Conservation (phyloP, 2,329 filamentous ascomycete species). For the Colletotrichum aenigma region DNA sequence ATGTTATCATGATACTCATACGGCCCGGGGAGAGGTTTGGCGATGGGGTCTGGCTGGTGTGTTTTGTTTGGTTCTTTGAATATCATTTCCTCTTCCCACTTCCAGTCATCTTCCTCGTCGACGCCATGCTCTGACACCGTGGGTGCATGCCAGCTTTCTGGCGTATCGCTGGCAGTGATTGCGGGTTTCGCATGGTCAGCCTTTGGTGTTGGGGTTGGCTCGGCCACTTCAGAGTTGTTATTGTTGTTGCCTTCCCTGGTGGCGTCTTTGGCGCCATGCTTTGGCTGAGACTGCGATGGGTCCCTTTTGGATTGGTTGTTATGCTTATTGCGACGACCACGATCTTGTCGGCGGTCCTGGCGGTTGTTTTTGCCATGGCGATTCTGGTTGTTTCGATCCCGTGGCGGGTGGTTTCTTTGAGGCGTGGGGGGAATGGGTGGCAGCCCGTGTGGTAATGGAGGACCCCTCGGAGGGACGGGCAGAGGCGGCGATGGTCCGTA, state of each 20-base stretch:
- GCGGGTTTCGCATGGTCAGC: not conserved
- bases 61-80: constrained; percentile 38
- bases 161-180: not conserved
- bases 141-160: not conserved
- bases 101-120: constrained; percentile 34
- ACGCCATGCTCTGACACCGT: not conserved
- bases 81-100: constrained; percentile 42
- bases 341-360: constrained; percentile 25
- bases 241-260: not conserved
- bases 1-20: constrained; percentile 46
- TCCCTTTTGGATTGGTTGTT: constrained; percentile 22
- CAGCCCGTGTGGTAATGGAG: not conserved
- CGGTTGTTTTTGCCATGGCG: constrained; percentile 32
- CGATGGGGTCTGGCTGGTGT: constrained; percentile 50
- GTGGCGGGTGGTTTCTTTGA: constrained; percentile 30
- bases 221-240: not conserved
- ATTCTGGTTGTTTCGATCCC: constrained; percentile 34
- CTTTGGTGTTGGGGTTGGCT: not conserved
- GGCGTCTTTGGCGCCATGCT: not conserved
- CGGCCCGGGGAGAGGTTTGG: constrained; percentile 43
- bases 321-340: constrained; percentile 28
- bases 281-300: not conserved
- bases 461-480: not conserved
- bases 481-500: not conserved
- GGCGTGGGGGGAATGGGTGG: constrained; percentile 4